These are phyloP conservation scores for Eucalyptus globulus DNA, from an alignment of 345 rosid genomes.

Conservation along the genomic window DNA sequence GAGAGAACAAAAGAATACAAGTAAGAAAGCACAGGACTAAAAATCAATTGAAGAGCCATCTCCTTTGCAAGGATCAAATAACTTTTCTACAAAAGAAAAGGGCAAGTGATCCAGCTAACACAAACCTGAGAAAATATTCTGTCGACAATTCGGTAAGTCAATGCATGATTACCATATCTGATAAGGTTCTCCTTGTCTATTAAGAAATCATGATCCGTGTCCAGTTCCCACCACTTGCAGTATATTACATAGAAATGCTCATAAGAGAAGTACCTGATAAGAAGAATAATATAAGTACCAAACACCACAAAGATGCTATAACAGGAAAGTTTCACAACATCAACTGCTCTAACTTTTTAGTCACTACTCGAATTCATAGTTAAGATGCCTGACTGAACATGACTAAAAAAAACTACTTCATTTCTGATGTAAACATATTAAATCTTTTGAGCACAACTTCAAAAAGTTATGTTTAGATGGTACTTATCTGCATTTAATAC, in stretches of 20 bases:
- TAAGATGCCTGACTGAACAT: background rate
- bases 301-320: background rate
- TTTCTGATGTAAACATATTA: background rate
- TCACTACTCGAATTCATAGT: background rate
- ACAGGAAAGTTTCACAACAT: background rate
- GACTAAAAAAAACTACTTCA: background rate
- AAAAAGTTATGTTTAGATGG: background rate
- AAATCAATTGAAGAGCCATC: background rate
- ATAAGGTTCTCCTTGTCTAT: slow-evolving; percentile 98
- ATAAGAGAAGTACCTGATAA: slow-evolving; percentile 76
- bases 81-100: background rate
- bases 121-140: slow-evolving; percentile 90
- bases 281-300: background rate
- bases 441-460: background rate
- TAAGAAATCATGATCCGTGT: slow-evolving; percentile 95
- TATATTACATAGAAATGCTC: slow-evolving; percentile 95
- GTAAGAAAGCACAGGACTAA: background rate
- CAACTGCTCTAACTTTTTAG: background rate
- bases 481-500: background rate
- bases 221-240: slow-evolving; percentile 99
- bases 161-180: slow-evolving; percentile 96
- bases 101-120: background rate
- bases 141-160: slow-evolving; percentile 91
- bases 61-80: background rate
- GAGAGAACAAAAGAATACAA: background rate